These are phyloP conservation scores for Aspergillus awamori DNA, from an alignment of 2,329 filamentous ascomycete species.

Conservation along the genomic window DNA sequence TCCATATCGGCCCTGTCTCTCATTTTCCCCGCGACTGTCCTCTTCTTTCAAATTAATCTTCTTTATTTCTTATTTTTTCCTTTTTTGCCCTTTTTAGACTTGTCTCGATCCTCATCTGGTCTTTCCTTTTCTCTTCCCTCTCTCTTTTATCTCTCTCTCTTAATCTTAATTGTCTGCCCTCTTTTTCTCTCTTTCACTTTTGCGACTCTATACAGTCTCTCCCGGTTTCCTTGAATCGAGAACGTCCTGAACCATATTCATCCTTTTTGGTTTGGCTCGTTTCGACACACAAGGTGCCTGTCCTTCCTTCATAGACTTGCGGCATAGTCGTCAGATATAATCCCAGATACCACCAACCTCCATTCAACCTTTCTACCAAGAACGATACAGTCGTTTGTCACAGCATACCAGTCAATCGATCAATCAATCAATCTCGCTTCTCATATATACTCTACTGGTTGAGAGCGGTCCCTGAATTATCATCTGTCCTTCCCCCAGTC, in stretches of 20 bases:
- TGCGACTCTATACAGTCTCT: constrained; percentile 25
- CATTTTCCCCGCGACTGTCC: constrained; percentile 35
- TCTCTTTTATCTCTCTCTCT: constrained; percentile 22
- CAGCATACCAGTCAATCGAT: neutral
- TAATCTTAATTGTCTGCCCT: constrained; percentile 19
- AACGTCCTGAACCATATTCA: constrained; percentile 19
- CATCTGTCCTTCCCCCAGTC: constrained; percentile 32
- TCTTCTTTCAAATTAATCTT: constrained; percentile 32
- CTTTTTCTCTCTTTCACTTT: constrained; percentile 31
- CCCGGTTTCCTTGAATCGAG: constrained; percentile 27
- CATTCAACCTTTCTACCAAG: neutral
- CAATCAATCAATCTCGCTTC: no score
- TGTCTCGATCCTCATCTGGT: constrained; percentile 35
- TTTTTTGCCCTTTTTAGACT: constrained; percentile 31
- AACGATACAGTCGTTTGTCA: neutral
- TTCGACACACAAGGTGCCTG: constrained; percentile 35
- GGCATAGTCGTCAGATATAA: constrained; percentile 31
- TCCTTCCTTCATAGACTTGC: constrained; percentile 35
- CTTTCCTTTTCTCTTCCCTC: constrained; percentile 31
- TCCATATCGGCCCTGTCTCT: constrained; percentile 38
- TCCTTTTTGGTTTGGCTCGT: constrained; percentile 24
- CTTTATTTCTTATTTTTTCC: constrained; percentile 32
- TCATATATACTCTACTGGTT: constrained; percentile 18
- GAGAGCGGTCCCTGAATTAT: neutral
- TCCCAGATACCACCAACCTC: constrained; percentile 7